phyloP scores from a whole-genome alignment of 1,139 yeast species.

The Suhomyces terraborum region DNA sequence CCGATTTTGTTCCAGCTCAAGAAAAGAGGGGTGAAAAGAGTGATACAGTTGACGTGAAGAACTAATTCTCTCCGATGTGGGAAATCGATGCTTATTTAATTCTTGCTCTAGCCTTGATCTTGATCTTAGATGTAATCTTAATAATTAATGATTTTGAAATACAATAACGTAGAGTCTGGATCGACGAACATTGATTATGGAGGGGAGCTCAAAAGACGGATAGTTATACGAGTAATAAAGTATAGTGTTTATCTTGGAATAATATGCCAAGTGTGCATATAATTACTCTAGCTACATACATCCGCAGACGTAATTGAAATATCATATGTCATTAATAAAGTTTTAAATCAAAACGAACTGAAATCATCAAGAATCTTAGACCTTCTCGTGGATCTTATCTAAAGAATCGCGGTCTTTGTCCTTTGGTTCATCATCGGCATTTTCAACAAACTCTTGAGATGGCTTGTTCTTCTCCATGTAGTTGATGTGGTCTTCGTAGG shows the following conservation, averaged over 20 bases:
- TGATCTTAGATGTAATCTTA: background rate
- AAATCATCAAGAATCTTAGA: slow-evolving; percentile 1
- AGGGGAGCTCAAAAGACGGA: too few relatives aligned
- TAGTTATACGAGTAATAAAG: too few relatives aligned
- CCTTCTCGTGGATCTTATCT: slow-evolving; percentile 3
- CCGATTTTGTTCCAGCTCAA: slow-evolving; percentile 16
- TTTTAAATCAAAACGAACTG: background rate
- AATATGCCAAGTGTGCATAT: too few relatives aligned
- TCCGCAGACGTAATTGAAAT: background rate
- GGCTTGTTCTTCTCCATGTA: slow-evolving; percentile 21
- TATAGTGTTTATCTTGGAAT: too few relatives aligned
- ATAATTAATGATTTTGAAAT: background rate
- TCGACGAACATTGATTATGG: too few relatives aligned
- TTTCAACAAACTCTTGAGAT: slow-evolving; percentile 17
- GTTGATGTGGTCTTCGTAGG: slow-evolving; percentile 24
- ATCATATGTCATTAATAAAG: background rate
- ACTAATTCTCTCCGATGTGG: background rate
- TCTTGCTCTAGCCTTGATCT: background rate
- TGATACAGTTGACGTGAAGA: background rate
- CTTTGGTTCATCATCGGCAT: slow-evolving; percentile 7
- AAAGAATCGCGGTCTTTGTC: slow-evolving; percentile 1
- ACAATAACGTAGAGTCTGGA: background rate
- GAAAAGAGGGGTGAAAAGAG: background rate
- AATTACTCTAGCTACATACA: too few relatives aligned
- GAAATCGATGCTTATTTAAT: too few relatives aligned